Percentiles rank a stretch among this genome's conserved stretches.
Conservation (phyloP, 345 rosid species). For the Leavenworthia alabamica region DNA sequence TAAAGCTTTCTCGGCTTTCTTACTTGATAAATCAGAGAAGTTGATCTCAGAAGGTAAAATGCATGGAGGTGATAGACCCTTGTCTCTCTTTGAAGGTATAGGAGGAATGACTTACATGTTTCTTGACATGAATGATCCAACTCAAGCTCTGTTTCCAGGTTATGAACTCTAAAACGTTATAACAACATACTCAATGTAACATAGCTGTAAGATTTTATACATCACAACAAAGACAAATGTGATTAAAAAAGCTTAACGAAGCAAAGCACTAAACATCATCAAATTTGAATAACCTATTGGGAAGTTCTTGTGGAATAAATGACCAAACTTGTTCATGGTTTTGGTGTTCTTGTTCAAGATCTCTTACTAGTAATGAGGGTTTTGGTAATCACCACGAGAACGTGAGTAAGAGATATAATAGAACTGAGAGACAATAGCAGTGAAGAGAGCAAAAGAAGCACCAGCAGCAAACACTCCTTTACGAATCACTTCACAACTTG, state of each 20-base stretch:
- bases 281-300: background rate
- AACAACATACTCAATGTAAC: background rate
- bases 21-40: slow-evolving; percentile 44
- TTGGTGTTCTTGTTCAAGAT: background rate
- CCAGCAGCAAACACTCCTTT: slow-evolving; percentile 90
- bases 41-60: slow-evolving; percentile 51
- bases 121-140: slow-evolving; percentile 48
- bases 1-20: slow-evolving; percentile 56
- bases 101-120: slow-evolving; percentile 63
- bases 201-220: slow-evolving; percentile 14
- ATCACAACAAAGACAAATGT: slow-evolving; percentile 12
- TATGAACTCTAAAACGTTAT: slow-evolving; percentile 40
- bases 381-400: slow-evolving; percentile 39
- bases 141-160: slow-evolving; percentile 52
- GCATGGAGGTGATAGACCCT: slow-evolving; percentile 57
- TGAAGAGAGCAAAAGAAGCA: slow-evolving; percentile 76
- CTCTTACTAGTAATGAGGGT: slow-evolving; percentile 22
- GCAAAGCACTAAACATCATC: slow-evolving; percentile 5
- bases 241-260: background rate
- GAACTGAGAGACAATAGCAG: slow-evolving; percentile 77
- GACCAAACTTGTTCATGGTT: background rate
- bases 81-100: slow-evolving; percentile 56
- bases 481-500: slow-evolving; percentile 56
- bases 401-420: slow-evolving; percentile 66
- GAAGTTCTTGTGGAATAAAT: slow-evolving; percentile 3